A percentile compares a stretch with the other conserved stretches of the same genome.
phyloP scores from a whole-genome alignment of 129 eudicot genomes.

The Mikania micrantha region DNA sequence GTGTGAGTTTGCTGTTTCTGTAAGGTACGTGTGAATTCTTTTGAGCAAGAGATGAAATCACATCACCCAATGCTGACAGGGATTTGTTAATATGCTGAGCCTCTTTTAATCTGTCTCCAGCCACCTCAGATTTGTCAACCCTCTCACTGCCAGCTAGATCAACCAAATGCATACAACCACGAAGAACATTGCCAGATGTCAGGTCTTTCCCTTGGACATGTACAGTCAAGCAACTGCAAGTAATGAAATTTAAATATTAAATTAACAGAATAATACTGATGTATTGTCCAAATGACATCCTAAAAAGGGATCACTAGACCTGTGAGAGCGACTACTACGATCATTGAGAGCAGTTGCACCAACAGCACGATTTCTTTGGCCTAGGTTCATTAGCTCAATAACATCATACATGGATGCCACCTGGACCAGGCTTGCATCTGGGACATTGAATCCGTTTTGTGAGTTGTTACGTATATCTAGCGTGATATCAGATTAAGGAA shows the following conservation, averaged over 20 bases:
- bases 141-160: slow-evolving; percentile 98
- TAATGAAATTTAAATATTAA: slow-evolving; percentile 11
- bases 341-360: slow-evolving; percentile 99
- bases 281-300: slow-evolving; percentile 1
- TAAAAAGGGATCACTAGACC: slow-evolving; percentile 33
- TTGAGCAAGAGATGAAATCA: slow-evolving; percentile 91
- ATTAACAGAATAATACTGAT: background rate
- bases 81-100: slow-evolving; percentile 95
- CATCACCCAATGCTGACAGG: slow-evolving; percentile 95
- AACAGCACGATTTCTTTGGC: slow-evolving; percentile 76
- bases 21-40: slow-evolving; percentile 91
- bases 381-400: slow-evolving; percentile 76
- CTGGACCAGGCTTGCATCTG: slow-evolving; percentile 82
- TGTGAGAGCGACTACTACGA: slow-evolving; percentile 99
- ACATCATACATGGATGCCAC: slow-evolving; percentile 85
- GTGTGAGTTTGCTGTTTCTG: slow-evolving; percentile 95
- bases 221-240: slow-evolving; percentile 86
- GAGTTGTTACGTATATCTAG: slow-evolving; percentile 95
- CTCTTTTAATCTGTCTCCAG: slow-evolving; percentile 94
- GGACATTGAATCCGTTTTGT: slow-evolving; percentile 89
- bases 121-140: slow-evolving; percentile 94
- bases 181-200: slow-evolving; percentile 70
- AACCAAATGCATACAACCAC: slow-evolving; percentile 99
- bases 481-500: slow-evolving; percentile 54
- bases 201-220: slow-evolving; percentile 97